Evolutionary conservation across 202 grass and related monocot genomes (phyloP), one percentile per base, ranked within the genome.

Genomic region (Digitaria exilis): DNA sequence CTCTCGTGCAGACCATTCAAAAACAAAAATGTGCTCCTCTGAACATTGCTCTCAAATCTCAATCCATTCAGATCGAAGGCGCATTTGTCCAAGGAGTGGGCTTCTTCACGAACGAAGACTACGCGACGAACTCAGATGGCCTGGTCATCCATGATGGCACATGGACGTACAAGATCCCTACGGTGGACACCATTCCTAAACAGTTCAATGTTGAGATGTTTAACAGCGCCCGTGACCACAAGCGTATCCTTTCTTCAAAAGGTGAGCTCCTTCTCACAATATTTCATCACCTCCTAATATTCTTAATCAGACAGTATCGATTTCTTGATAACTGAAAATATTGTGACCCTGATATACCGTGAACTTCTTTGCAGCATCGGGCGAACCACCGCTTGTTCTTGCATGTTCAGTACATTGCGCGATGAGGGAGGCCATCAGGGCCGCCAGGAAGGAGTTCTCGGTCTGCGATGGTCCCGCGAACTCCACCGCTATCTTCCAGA

Each of bases 381-480:
- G 92, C 5, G 92, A 94, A 26, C 92, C 92, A 57, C 92, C 6
- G 42, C 66, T 91, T 13, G 66, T 94, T 69, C 88, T 94, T 2
- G 88, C 86, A 6, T 25, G 70, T 31, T 94, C 91, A 0, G 86
- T 94, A 28, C 88, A 91, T 43, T 89, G 88, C 13, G 92, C 92
- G 0, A 60, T 89, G 39, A 79, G 88, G 51, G 88, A 91, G 48
- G 86, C 88, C 17, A 89, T 94, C 74, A 68, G 88, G 64, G 92
- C 88, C 4, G 88, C 86, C 1, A 88, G 83, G 42, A 65, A 25
- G 34, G 92, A 91, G 31, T 85, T 87, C 8, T 39, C 64, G 51
- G 7, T 45, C 22, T 25, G 9, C 32, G 54, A 25, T 13, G 67
- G 41, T 24, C 48, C 87, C n/a, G 73, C 80, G 30, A 85, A 32